A percentile compares a stretch with the other conserved stretches of the same genome.
Evolutionary conservation across 257 asterid species (phyloP).

Genomic region (Anisodus acutangulus): DNA sequence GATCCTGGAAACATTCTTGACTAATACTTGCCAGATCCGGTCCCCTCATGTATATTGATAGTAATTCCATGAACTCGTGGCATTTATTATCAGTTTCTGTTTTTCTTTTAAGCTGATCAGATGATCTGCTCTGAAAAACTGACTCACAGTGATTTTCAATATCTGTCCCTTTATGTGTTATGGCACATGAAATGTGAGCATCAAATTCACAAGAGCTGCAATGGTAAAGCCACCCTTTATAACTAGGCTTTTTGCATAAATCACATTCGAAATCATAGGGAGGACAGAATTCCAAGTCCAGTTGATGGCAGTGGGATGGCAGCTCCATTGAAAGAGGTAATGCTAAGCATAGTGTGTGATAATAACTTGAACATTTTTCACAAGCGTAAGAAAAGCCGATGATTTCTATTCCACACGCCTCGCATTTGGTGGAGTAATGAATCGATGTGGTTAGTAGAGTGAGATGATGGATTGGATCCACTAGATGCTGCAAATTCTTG

Average conservation of each 20-base stretch:
- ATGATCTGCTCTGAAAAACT: background rate
- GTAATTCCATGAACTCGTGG: conserved; percentile 49
- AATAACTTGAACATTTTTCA: conserved; percentile 40
- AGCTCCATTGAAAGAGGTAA: conserved; percentile 55
- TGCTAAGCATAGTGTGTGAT: conserved; percentile 51
- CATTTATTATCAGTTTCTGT: conserved; percentile 28
- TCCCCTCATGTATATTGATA: conserved; percentile 39
- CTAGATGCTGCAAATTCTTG: conserved; percentile 44
- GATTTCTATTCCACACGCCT: conserved; percentile 47
- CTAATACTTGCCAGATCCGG: conserved; percentile 13
- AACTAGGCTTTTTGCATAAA: conserved; percentile 47
- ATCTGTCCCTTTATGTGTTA: conserved; percentile 36
- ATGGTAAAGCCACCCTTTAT: conserved; percentile 55
- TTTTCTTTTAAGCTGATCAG: background rate
- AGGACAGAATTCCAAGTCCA: conserved; percentile 51
- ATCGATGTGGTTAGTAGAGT: conserved; percentile 38
- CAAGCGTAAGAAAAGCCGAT: conserved; percentile 52
- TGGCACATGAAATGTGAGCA: conserved; percentile 57
- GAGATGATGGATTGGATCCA: conserved; percentile 50
- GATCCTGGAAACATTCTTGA: conserved; percentile 29
- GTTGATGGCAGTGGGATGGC: conserved; percentile 50
- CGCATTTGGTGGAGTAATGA: conserved; percentile 32
- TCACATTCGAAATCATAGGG: conserved; percentile 62
- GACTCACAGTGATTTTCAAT: conserved; percentile 18
- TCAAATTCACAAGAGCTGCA: conserved; percentile 58